Evolutionary conservation across 768 basidiomycete species (phyloP).

Genomic region (Lentinus tigrinus): DNA sequence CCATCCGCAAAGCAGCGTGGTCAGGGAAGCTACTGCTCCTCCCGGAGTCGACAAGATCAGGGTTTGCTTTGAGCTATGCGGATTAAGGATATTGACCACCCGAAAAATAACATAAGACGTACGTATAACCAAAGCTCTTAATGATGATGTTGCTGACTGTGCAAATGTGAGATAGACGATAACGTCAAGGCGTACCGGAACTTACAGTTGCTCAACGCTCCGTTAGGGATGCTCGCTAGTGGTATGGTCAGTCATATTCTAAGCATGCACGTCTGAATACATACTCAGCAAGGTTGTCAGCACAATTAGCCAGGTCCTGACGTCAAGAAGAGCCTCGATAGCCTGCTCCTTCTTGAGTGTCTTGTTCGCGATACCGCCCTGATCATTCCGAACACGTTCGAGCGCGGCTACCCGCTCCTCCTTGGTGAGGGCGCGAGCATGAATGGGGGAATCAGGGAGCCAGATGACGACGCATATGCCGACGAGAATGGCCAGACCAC

Average conservation of each 20-base stretch:
- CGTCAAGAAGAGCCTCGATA: slow-evolving; percentile 53
- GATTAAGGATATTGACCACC: background rate
- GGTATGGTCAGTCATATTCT: slow-evolving; percentile 7
- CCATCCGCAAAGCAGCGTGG: slow-evolving; percentile 56
- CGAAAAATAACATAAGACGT: slow-evolving; percentile 18
- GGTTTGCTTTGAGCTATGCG: slow-evolving; percentile 52
- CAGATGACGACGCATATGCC: slow-evolving; percentile 55
- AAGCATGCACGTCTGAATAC: slow-evolving; percentile 19
- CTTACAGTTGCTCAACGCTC: slow-evolving; percentile 61
- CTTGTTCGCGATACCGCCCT: slow-evolving; percentile 63
- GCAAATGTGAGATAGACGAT: background rate
- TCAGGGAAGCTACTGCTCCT: slow-evolving; percentile 44
- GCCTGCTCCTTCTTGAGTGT: slow-evolving; percentile 58
- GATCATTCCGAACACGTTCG: slow-evolving; percentile 66
- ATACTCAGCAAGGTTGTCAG: slow-evolving; percentile 57
- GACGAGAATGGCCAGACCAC: slow-evolving; percentile 58
- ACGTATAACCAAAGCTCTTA: slow-evolving; percentile 65
- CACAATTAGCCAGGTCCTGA: slow-evolving; percentile 63
- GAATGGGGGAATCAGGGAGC: slow-evolving; percentile 66
- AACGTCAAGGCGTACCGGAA: background rate
- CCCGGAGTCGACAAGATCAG: slow-evolving; percentile 58
- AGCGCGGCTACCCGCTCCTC: slow-evolving; percentile 62
- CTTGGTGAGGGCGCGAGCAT: slow-evolving; percentile 51
- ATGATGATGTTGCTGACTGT: slow-evolving; percentile 63
- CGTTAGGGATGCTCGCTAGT: slow-evolving; percentile 65